A percentile compares a stretch with the other conserved stretches of the same genome.
phyloP scores from a whole-genome alignment of 176 grass and related monocot species.

The Echinochloa phyllopogon region DNA sequence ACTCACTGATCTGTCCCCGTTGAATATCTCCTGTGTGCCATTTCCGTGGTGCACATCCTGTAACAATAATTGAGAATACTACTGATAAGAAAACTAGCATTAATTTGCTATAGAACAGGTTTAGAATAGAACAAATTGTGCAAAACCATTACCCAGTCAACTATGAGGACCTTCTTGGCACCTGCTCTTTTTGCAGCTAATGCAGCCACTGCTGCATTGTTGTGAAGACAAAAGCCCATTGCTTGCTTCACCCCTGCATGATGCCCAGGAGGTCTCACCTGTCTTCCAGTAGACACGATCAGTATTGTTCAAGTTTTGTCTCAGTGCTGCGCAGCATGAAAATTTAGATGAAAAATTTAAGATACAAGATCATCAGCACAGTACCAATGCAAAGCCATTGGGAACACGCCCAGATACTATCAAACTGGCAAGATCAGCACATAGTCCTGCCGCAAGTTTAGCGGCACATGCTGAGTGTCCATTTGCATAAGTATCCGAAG shows the following conservation, averaged over 20 bases:
- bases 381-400: conserved; percentile 98
- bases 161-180: conserved; percentile 96
- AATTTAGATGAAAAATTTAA: conserved; percentile 33
- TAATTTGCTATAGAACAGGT: conserved; percentile 13
- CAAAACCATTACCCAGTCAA: conserved; percentile 90
- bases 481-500: conserved; percentile 94
- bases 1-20: conserved; percentile 84
- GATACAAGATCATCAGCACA: conserved; percentile 28
- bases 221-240: conserved; percentile 99
- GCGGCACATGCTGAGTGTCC: conserved; percentile 86
- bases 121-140: conserved; percentile 16
- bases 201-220: conserved; percentile 91
- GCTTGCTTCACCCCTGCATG: conserved; percentile 92
- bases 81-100: conserved; percentile 18
- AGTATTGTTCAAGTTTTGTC: conserved; percentile 15
- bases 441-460: conserved; percentile 91
- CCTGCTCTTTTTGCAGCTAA: conserved; percentile 92
- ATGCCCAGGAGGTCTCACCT: conserved; percentile 99
- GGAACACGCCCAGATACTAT: conserved; percentile 69
- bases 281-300: conserved; percentile 19
- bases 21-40: conserved; percentile 98
- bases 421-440: conserved; percentile 87
- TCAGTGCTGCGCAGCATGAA: conserved; percentile 25
- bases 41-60: conserved; percentile 99
- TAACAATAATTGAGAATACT: conserved; percentile 37